Evolutionary conservation across 202 grass and related monocot species (phyloP), one percentile per base, ranked within the genome.

Genomic region (Schoenoplectus tabernaemontani): DNA sequence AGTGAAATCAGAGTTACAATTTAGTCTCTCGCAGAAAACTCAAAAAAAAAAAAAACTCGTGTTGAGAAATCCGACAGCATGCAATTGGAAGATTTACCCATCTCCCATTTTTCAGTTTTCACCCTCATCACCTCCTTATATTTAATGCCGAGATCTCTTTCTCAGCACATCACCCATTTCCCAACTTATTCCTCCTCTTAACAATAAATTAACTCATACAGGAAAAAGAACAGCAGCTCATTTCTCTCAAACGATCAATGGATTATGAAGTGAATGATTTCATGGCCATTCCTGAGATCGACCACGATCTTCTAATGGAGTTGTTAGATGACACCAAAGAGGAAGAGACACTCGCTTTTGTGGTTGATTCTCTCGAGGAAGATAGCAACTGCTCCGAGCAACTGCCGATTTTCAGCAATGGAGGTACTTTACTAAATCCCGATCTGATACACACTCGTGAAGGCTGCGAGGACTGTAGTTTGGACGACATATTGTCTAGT

Each of bases 381-480:
- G 59, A 48, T 9, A 44, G 48, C 0, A 46, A 28, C 26, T 64
- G 38, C 5, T 7, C 10, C 1, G 22, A 80, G 41, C 77, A 80
- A 12, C 39, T 19, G 16, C 41, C 7, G 10, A 10, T 15, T 19
- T 47, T 44, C 22, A 63, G 23, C 41, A 64, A 50, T 19, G 77
- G 15, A 2, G 19, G 8, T 12, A 22, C 17, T 22, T 65, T 80
- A 61, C 56, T 61, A 60, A 78, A 43, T 78, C 10, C 15, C 5
- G 77, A 80, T 19, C 15, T 19, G 57, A 80, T 80, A 44, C 77
- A 80, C 2, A 7, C 19, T 19, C 77, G 36, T 34, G 39, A 80
- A 33, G 41, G 51, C 50, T 80, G 77, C 38, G 77, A 80, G 59
- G 77, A 80, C 5, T 80, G 77, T 9, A 64, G 59, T 34, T 65